Conservation (phyloP, 768 basidiomycete species). For the Lanmaoa pseudosensibilis region DNA sequence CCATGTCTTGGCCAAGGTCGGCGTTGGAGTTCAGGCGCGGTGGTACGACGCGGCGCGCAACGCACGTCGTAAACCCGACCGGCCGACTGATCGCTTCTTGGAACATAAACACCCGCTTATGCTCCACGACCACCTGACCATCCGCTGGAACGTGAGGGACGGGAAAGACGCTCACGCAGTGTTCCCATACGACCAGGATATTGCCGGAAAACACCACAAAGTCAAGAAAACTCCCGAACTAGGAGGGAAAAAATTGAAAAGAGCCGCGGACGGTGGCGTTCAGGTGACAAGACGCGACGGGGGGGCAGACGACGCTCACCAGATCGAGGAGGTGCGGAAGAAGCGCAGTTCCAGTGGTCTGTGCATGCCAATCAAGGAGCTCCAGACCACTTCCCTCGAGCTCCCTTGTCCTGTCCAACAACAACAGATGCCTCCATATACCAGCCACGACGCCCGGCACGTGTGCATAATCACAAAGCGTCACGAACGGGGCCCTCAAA, state of each 20-base stretch:
- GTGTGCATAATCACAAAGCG: slow-evolving; percentile 22
- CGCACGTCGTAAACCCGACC: slow-evolving; percentile 30
- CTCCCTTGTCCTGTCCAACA: slow-evolving; percentile 26
- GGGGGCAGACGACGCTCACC: slow-evolving; percentile 10
- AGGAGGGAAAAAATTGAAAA: no score
- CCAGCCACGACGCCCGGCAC: slow-evolving; percentile 26
- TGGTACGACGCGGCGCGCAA: slow-evolving; percentile 5
- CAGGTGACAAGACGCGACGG: neutral
- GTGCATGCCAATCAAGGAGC: slow-evolving; percentile 29
- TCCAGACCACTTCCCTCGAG: slow-evolving; percentile 24
- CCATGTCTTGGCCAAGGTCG: neutral
- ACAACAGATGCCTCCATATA: slow-evolving; percentile 23
- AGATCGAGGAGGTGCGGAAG: slow-evolving; percentile 24
- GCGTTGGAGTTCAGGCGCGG: neutral
- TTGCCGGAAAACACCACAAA: slow-evolving; percentile 25
- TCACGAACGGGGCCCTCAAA: slow-evolving; percentile 22
- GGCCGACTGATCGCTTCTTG: slow-evolving; percentile 24
- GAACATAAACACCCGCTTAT: slow-evolving; percentile 28
- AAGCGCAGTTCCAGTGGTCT: slow-evolving; percentile 24
- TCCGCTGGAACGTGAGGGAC: slow-evolving; percentile 23
- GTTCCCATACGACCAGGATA: slow-evolving; percentile 31
- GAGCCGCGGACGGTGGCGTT: neutral
- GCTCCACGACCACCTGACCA: slow-evolving; percentile 22
- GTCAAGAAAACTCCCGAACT: slow-evolving; percentile 29
- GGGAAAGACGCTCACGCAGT: slow-evolving; percentile 27